Evolutionary conservation across 768 basidiomycete species (phyloP), one percentile per base, ranked within the genome.

Genomic region (Russula vinacea): DNA sequence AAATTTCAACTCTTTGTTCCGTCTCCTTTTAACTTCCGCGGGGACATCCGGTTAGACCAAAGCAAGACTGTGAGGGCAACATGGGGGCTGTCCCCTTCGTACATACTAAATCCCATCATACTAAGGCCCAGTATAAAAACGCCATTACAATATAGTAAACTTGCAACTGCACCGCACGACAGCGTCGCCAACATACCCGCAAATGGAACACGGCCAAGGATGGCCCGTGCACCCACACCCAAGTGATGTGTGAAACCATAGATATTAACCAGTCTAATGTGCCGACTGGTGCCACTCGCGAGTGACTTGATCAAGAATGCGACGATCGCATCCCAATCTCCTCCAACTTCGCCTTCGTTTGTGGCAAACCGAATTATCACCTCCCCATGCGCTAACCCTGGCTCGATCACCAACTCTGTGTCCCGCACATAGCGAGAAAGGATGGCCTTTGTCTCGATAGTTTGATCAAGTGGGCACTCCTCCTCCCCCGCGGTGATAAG

Each of bases 361-460:
- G 50, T 37, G 7, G 22, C 49, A 16, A 63, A 63, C 40, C 32
- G 53, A 35, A 13, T 9, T n/a, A 63, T 47, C 40, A 58, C n/a
- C 19, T 63, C 62, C 3, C 44, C 57, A 44, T 63, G 62, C 16
- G 26, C 10, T 10, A 16, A 57, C 19, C 44, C 44, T 13, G 39
- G 50, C 1, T 59, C 57, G 10, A 60, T 26, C 17, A 63, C 39
- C 16, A 58, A 59, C 29, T 17, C 40, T 4, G 57, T 51, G 11
- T 63, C 50, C 17, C 16, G 16, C 40, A 63, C 62, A 26, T 63
- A 35, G 10, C 33, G 39, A 6, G 17, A 49, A 19, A 63, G 50
- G 14, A 50, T 8, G 1, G 9, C 16, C 37, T 37, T 22, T 0
- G 17, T n/a, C 17, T 59, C 37, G 17, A 51, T 53, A 16, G 52